A percentile compares a stretch with the other conserved stretches of the same genome.
phyloP scores from a whole-genome alignment of 2,329 filamentous ascomycete genomes.

The Diaporthe longicolla region DNA sequence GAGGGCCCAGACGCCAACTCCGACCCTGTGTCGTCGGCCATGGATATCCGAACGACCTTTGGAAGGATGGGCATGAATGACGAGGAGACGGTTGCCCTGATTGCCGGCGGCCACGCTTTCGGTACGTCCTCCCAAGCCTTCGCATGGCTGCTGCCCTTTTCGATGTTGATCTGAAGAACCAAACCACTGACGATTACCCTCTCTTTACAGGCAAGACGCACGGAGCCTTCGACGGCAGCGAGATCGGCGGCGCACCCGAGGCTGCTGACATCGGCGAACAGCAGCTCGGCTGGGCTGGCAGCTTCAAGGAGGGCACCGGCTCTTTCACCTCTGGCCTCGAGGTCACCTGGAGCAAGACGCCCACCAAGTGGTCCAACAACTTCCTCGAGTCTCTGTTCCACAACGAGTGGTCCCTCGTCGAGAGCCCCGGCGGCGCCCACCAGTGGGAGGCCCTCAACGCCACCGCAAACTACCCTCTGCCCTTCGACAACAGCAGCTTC shows the following conservation, averaged over 20 bases:
- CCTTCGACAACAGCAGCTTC: constrained; percentile 77
- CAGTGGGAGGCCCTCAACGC: constrained; percentile 80
- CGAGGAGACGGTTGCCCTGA: constrained; percentile 81
- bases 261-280: constrained; percentile 73
- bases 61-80: constrained; percentile 84
- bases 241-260: constrained; percentile 74
- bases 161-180: neutral
- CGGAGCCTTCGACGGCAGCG: constrained; percentile 70
- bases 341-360: constrained; percentile 82
- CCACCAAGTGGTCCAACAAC: constrained; percentile 79
- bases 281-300: constrained; percentile 79
- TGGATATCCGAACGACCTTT: constrained; percentile 80
- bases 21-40: constrained; percentile 74
- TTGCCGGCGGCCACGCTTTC: constrained; percentile 80
- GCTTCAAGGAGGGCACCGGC: constrained; percentile 72
- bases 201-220: constrained; percentile 70
- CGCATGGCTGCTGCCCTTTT: neutral
- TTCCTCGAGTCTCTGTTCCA: constrained; percentile 81
- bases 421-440: constrained; percentile 79
- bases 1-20: constrained; percentile 79
- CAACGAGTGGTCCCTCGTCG: constrained; percentile 80
- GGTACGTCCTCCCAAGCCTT: constrained; percentile 54
- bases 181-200: neutral
- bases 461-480: constrained; percentile 76
- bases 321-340: constrained; percentile 81